Conservation (phyloP, 2,329 filamentous ascomycete genomes). For the Coniochaeta hoffmannii region DNA sequence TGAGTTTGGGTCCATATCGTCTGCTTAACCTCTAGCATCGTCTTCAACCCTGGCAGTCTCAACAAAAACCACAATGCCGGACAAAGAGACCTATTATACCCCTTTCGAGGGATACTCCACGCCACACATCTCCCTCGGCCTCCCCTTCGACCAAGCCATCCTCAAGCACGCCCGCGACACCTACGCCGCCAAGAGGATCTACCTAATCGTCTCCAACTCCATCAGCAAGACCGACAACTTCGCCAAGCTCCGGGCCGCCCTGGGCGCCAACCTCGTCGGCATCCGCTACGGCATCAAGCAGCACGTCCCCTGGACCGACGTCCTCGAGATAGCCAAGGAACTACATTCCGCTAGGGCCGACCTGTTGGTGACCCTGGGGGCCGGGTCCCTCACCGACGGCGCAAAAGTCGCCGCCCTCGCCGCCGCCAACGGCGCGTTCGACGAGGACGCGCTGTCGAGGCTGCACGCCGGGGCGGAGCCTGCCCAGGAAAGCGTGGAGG, state of each 20-base stretch:
- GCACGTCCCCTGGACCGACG: constrained; percentile 46
- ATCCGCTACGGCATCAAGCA: constrained; percentile 41
- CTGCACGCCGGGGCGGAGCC: constrained; percentile 20
- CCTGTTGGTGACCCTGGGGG: constrained; percentile 46
- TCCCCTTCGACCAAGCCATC: constrained; percentile 35
- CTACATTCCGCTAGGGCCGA: constrained; percentile 30
- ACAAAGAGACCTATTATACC: background rate
- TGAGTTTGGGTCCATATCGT: too few relatives aligned
- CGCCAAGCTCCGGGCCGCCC: constrained; percentile 26
- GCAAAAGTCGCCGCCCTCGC: constrained; percentile 45
- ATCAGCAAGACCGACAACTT: constrained; percentile 40
- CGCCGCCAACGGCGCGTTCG: constrained; percentile 36
- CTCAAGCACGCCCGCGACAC: constrained; percentile 34
- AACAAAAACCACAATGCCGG: background rate
- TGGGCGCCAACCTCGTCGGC: constrained; percentile 36
- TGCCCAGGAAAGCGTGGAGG: constrained; percentile 16
- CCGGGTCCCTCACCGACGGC: constrained; percentile 47
- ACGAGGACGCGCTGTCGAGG: constrained; percentile 28
- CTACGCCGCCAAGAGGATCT: constrained; percentile 37
- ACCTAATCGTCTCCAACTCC: constrained; percentile 33
- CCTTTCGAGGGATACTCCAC: background rate
- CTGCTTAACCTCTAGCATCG: too few relatives aligned
- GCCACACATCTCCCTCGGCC: constrained; percentile 37
- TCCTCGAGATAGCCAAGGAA: constrained; percentile 37
- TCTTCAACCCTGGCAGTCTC: too few relatives aligned